Conservation (phyloP, 2,329 filamentous ascomycete species). For the Trichothecium roseum region DNA sequence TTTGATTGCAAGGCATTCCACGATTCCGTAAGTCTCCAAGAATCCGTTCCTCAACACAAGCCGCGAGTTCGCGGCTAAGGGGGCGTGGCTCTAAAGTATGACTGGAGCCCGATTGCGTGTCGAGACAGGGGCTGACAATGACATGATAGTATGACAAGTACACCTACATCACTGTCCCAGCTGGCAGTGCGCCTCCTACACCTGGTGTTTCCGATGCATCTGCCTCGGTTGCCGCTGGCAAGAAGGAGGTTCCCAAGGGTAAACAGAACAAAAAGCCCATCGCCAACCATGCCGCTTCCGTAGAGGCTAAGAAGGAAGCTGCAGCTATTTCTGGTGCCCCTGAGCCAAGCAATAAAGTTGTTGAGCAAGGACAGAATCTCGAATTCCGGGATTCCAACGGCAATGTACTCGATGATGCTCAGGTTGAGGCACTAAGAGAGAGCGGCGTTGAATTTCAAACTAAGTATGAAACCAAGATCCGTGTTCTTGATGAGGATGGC, state of each 20-base stretch:
- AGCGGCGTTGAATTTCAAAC: constrained; percentile 96
- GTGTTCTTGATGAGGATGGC: constrained; percentile 68
- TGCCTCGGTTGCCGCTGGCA: constrained; percentile 6
- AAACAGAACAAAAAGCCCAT: constrained; percentile 15
- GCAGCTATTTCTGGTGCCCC: constrained; percentile 37
- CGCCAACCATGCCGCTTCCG: constrained; percentile 10
- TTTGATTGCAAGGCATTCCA: constrained; percentile 97
- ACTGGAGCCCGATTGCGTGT: no score
- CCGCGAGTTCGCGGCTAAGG: no score
- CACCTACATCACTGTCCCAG: constrained; percentile 13
- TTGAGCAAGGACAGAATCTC: constrained; percentile 64
- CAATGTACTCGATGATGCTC: constrained; percentile 73
- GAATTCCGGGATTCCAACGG: constrained; percentile 95
- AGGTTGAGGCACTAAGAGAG: constrained; percentile 66
- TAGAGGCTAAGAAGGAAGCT: constrained; percentile 16
- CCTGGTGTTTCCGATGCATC: constrained; percentile 8
- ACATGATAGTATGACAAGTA: constrained; percentile 35
- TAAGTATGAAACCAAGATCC: constrained; percentile 87
- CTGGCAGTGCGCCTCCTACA: constrained; percentile 16
- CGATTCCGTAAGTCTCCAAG: constrained; percentile 59
- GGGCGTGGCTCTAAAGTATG: no score
- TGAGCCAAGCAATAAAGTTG: constrained; percentile 64
- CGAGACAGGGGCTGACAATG: no score
- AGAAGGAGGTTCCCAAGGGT: constrained; percentile 6
- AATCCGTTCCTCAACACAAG: constrained; percentile 21